Conservation (phyloP, 1,284 basidiomycete genomes). For the Peniophora sp. region DNA sequence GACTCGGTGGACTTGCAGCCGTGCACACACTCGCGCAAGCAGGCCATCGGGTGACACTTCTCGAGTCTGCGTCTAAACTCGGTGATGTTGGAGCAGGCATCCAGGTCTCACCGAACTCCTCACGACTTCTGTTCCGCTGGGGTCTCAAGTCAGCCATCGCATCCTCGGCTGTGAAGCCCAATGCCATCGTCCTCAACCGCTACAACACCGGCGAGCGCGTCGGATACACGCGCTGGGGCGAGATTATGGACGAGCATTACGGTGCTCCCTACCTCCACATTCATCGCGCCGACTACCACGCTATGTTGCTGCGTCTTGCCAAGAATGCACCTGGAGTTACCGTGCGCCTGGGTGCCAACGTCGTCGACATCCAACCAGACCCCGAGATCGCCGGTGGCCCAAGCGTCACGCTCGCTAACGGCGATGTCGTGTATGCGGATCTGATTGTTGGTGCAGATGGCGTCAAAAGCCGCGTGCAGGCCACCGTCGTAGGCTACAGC, state of each 20-base stretch:
- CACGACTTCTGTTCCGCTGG: constrained; percentile 33
- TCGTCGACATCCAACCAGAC: constrained; percentile 31
- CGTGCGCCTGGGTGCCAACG: constrained; percentile 38
- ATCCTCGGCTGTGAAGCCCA: constrained; percentile 28
- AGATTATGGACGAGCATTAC: constrained; percentile 26
- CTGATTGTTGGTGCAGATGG: constrained; percentile 38
- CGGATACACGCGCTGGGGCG: constrained; percentile 32
- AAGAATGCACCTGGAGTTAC: constrained; percentile 35
- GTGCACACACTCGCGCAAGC: constrained; percentile 35
- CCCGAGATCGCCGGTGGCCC: constrained; percentile 20
- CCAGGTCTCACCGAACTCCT: constrained; percentile 40
- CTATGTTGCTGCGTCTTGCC: constrained; percentile 34
- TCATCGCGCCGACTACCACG: constrained; percentile 53
- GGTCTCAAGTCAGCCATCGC: constrained; percentile 28
- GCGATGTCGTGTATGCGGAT: constrained; percentile 30
- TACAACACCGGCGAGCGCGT: constrained; percentile 34
- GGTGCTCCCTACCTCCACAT: constrained; percentile 40
- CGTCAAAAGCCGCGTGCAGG: constrained; percentile 43
- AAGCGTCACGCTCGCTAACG: constrained; percentile 27
- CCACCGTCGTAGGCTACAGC: constrained; percentile 28
- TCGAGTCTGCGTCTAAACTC: constrained; percentile 33
- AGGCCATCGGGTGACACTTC: constrained; percentile 35
- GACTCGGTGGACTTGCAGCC: constrained; percentile 39
- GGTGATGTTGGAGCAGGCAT: constrained; percentile 45
- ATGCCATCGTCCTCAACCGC: constrained; percentile 32